Evolutionary conservation across 768 basidiomycete species (phyloP), one percentile per base, ranked within the genome.

Genomic region (Naematelia aurantialba): DNA sequence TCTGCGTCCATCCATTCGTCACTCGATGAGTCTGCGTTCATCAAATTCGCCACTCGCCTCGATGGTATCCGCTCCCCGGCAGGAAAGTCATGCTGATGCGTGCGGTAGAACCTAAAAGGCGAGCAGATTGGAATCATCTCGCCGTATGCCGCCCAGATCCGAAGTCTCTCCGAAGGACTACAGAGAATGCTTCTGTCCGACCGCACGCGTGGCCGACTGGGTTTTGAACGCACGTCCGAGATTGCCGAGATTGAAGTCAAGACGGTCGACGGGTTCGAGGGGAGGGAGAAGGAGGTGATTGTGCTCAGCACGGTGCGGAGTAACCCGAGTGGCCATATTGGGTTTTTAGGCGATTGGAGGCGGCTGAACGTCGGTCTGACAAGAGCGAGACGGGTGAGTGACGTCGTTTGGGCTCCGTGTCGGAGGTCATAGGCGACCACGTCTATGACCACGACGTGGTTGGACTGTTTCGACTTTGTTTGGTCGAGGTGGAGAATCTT

Each of bases 201-300:
- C 60, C 83, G 84, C 52, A 76, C 76, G 44, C 74, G 74, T 51
- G 84, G 85, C 0, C 81, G 84, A 0, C 80, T 93, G 22, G 91
- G 90, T 21, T 76, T 81, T 13, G 81, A 81, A 47, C 85, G 89
- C 24, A 84, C 81, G 19, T 79, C 82, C 78, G 85, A 92, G 63
- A 75, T 90, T 5, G 70, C 78, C 0, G 74, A 83, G 53, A 82
- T 96, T 52, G 91, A 94, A 76, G 83, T 94, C 68, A 89, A 89
- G 79, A 94, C 91, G 0, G 91, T 96, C 13, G 91, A 96, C 67
- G 91, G 91, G 19, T 96, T 93, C 74, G 90, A 96, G 76, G 91
- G 91, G 12, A 83, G 90, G 46, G 90, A 96, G 79, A 94, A 94
- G 79, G 87, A 90, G 27, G 85, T 94, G 44, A 89, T 96, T 62